Base-by-base conservation (phyloP, 2,329 filamentous ascomycete genomes). In the Sporothrix brunneoviolacea region DNA sequence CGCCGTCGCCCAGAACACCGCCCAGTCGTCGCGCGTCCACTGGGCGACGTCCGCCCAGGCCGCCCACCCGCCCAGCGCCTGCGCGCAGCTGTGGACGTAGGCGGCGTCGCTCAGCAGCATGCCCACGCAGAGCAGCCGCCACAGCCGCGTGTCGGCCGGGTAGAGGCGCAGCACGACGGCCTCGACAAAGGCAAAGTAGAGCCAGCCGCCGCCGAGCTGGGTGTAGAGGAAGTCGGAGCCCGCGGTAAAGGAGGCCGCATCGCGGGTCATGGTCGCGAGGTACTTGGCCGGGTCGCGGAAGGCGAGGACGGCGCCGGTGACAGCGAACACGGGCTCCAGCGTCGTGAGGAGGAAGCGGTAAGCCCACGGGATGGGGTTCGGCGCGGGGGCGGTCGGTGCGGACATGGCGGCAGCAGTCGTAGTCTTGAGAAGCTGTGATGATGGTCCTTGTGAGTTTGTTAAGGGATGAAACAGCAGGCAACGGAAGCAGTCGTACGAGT, bases 101-200 rank as follows among this genome's bases (percentile, higher is more conserved):
- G 56, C 56, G 2, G 52, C 50, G 53, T 69, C 66, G 50, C 64
- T 67, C n/a, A 67, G 54, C 27, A 69, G 58, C 64, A 68, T 68
- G 10, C 64, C 65, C 16, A 54, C 54, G 51, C 63, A 68, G 44
- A 68, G 50, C 33, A 65, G 37, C 21, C 62, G 58, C 68, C 68
- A 70, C 19, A 69, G 57, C 1, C 59, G 54, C 8, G 60, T 48
- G 51, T 69, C 66, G 33, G 64, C 22, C 12, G 39, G 62, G 15
- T 58, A 63, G 27, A 59, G 28, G 4, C 64, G 61, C 55, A 70
- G 55, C 16, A 69, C 60, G 13, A 70, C 60, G 32, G 61, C 65
- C 54, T 65, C 62, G 55, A 62, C 60, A 56, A 69, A 68, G 47
- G 66, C 67, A 51, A 70, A 66, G 55, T 62, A 60, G 15, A 69